Conservation (phyloP, 1,139 yeast genomes). For the Pichia sp. region DNA sequence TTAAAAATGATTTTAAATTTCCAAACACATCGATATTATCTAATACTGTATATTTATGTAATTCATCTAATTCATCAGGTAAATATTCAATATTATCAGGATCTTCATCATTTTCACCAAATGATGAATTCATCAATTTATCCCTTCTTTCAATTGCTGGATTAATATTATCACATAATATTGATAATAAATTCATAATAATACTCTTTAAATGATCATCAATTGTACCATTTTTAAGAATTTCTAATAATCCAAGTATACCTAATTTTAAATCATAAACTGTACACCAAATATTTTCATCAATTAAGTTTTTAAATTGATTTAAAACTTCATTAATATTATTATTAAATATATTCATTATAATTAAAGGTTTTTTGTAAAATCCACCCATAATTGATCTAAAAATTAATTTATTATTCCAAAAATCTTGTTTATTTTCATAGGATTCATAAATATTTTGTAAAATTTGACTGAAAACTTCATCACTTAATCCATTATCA, state of each 20-base stretch:
- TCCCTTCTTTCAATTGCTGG: slow-evolving; percentile 17
- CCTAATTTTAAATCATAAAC: slow-evolving; percentile 54
- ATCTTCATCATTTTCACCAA: slow-evolving; percentile 22
- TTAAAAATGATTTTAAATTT: slow-evolving; percentile 3
- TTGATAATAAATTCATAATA: slow-evolving; percentile 4
- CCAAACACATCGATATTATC: slow-evolving; percentile 42
- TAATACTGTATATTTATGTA: slow-evolving; percentile 47
- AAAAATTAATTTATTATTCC: slow-evolving; percentile 10
- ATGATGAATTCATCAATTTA: slow-evolving; percentile 9
- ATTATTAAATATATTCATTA: slow-evolving; percentile 4
- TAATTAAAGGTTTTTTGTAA: slow-evolving; percentile 4
- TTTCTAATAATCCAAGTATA: slow-evolving; percentile 26
- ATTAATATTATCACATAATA: slow-evolving; percentile 4
- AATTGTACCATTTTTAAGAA: slow-evolving; percentile 1
- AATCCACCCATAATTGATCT: slow-evolving; percentile 12
- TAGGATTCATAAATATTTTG: slow-evolving; percentile 7
- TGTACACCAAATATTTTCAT: slow-evolving; percentile 11
- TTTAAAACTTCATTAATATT: slow-evolving; percentile 7
- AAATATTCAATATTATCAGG: slow-evolving; percentile 33
- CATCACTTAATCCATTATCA: slow-evolving; percentile 7
- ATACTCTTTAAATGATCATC: not conserved
- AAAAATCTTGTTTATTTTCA: slow-evolving; percentile 13
- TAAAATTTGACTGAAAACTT: slow-evolving; percentile 5
- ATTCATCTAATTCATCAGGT: slow-evolving; percentile 48
- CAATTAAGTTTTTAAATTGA: slow-evolving; percentile 9